A percentile compares a stretch with the other conserved stretches of the same genome.
Evolutionary conservation across 2,329 filamentous ascomycete species (phyloP).

Genomic region (Fusarium abutilonis): DNA sequence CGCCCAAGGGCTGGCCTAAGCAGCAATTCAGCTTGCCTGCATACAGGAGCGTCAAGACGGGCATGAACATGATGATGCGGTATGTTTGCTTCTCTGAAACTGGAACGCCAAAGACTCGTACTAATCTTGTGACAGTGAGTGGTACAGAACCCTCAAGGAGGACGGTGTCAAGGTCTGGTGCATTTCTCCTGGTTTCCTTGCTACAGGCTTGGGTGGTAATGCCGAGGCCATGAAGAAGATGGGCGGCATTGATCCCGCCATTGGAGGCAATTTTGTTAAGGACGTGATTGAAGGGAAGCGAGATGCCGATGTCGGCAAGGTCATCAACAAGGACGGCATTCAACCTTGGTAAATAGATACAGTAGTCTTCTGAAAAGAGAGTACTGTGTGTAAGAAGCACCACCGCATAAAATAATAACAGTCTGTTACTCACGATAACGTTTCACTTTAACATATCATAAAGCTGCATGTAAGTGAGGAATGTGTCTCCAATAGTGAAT

Average conservation of each 20-base stretch:
- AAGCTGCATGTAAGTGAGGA: no score
- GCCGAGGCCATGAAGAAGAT: slow-evolving; percentile 46
- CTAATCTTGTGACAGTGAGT: slow-evolving; percentile 43
- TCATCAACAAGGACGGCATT: slow-evolving; percentile 44
- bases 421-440: no score
- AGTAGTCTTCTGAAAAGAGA: no score
- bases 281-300: slow-evolving; percentile 54
- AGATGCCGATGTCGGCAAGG: slow-evolving; percentile 53
- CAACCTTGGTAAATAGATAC: slow-evolving; percentile 44
- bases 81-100: slow-evolving; percentile 4
- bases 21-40: slow-evolving; percentile 54
- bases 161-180: slow-evolving; percentile 62
- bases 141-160: slow-evolving; percentile 53
- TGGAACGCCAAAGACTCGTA: no score
- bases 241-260: slow-evolving; percentile 48
- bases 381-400: no score
- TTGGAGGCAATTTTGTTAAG: slow-evolving; percentile 52
- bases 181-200: slow-evolving; percentile 59
- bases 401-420: no score
- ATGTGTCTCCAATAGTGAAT: no score
- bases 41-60: slow-evolving; percentile 40
- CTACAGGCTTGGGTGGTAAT: slow-evolving; percentile 54
- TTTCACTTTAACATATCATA: no score
- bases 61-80: slow-evolving; percentile 46
- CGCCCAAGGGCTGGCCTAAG: slow-evolving; percentile 59